Evolutionary conservation across 108 stramenopile genomes (phyloP).

Genomic region (Skeletonema tropicum): DNA sequence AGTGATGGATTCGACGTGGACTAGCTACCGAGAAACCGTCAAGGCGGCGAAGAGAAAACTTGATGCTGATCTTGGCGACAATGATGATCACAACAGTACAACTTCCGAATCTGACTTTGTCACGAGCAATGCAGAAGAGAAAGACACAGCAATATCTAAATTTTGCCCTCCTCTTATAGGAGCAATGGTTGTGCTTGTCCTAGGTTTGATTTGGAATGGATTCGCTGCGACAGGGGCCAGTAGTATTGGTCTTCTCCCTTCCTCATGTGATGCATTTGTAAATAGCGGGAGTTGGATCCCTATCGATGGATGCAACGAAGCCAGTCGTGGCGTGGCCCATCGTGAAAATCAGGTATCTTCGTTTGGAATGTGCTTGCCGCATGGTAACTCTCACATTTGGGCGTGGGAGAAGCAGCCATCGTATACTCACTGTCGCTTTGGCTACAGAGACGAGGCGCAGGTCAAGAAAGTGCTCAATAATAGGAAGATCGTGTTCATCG

Average conservation of each 20-base stretch:
- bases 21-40: constrained; percentile 24
- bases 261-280: constrained; percentile 59
- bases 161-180: constrained; percentile 48
- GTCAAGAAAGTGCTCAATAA: constrained; percentile 59
- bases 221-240: constrained; percentile 64
- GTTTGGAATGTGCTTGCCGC: constrained; percentile 63
- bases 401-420: constrained; percentile 66
- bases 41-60: constrained; percentile 9
- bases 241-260: constrained; percentile 63
- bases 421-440: constrained; percentile 68
- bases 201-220: constrained; percentile 65
- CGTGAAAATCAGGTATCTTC: constrained; percentile 58
- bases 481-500: constrained; percentile 70
- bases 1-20: constrained; percentile 58
- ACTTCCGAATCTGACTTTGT: constrained; percentile 22
- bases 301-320: constrained; percentile 81
- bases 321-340: constrained; percentile 65
- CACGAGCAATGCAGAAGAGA: constrained; percentile 11
- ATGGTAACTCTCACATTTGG: constrained; percentile 59
- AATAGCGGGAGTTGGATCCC: constrained; percentile 78
- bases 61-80: constrained; percentile 2
- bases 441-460: constrained; percentile 59
- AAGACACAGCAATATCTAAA: constrained; percentile 26
- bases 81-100: constrained; percentile 14
- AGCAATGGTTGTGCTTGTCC: constrained; percentile 44